Conservation (phyloP, 176 grass and related monocot species). For the Themeda triandra region DNA sequence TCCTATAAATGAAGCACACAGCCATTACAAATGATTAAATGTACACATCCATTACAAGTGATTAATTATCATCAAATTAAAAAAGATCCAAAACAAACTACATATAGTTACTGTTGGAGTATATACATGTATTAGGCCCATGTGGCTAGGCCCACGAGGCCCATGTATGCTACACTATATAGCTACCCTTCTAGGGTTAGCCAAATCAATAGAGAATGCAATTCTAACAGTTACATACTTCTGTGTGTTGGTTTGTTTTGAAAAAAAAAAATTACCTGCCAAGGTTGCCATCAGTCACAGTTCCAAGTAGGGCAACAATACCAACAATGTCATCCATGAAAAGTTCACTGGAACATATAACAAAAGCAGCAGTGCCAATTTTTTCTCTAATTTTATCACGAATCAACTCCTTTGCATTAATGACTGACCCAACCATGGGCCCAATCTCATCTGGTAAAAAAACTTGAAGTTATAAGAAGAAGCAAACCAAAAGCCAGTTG, state of each 20-base stretch:
- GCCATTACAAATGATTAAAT: not conserved
- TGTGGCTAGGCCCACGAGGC: too few relatives aligned
- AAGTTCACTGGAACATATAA: conserved; percentile 6
- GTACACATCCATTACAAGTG: too few relatives aligned
- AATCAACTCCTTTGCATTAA: conserved; percentile 10
- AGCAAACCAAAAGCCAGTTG: not conserved
- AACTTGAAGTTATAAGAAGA: not conserved
- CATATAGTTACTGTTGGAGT: too few relatives aligned
- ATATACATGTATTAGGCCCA: too few relatives aligned
- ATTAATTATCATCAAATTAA: not conserved
- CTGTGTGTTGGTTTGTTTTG: not conserved
- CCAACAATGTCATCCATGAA: conserved; percentile 16
- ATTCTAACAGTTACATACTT: not conserved
- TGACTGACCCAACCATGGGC: not conserved
- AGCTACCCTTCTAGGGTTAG: too few relatives aligned
- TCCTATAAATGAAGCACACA: conserved; percentile 15
- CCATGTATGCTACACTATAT: too few relatives aligned
- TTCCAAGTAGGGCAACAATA: conserved; percentile 40
- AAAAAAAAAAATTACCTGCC: conserved; percentile 10
- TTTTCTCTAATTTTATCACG: conserved; percentile 17
- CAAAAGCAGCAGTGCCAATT: conserved; percentile 29
- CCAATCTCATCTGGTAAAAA: conserved; percentile 25
- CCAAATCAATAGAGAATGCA: too few relatives aligned
- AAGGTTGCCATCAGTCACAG: conserved; percentile 11
- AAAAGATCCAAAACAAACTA: not conserved